Evolutionary conservation across 805 yeast species (phyloP), one percentile per base, ranked within the genome.

Genomic region (Saccharomyces jurei): DNA sequence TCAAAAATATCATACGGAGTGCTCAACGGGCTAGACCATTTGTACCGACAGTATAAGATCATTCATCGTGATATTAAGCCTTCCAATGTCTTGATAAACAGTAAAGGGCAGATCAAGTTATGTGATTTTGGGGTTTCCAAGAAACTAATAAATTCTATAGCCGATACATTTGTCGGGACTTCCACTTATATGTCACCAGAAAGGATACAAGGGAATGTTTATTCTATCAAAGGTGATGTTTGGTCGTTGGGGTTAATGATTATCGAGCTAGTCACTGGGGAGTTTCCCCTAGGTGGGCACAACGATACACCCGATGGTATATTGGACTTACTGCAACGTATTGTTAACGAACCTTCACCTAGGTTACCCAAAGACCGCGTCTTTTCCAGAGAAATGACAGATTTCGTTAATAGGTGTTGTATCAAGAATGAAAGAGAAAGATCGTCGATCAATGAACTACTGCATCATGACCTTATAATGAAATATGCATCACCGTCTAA

Each of bases 111-210:
- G 59, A 83, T 94, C 61, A 94, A 91, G 69, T 77, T 94, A 26
- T 91, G 98, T 72, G 99, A 94, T 71, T 94, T 94, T 74, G 99
- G 99, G 25, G 99, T 94, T 6, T 83, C 91, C 30, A 83, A 97
- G 56, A 96, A 90, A 66, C 77, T 94, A 51, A 87, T 89, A 54
- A 90, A 92, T 70, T 94, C 99, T 0, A 80, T 94, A 55, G 99
- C 97, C 0, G 97, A 94, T 64, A 94, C 99, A 0, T 94, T 94
- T 75, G 98, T 94, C 9, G 99, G 99, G 1, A 94, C 99, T 0
- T 89, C 97, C 0, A 89, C 96, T 0, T 94, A 94, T 68, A 94
- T 94, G 95, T 87, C 96, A 1, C 99, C 99, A 0, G 99, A 94
- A 64, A 79, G 99, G 58, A 92, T 94, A 53, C 96, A 90, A 71